Base-by-base conservation (phyloP, 495 filamentous ascomycete genomes). In the Durotheca rogersii region DNA sequence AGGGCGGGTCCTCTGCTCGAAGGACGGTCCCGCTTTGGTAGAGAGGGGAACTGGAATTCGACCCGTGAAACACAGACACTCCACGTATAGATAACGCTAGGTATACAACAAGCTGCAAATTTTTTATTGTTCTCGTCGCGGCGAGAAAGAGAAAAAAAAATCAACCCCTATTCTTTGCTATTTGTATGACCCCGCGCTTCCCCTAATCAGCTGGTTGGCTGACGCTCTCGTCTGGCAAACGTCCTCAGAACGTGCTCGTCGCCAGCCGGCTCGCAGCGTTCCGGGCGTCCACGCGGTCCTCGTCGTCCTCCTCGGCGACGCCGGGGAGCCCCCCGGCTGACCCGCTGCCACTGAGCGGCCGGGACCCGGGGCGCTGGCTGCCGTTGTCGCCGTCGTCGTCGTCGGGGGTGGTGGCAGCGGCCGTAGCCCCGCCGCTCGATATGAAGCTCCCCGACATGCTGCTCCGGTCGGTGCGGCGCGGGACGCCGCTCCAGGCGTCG, bases 401-500 rank as follows among this genome's bases (percentile, higher is more conserved):
- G 38, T 49, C 62, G 10, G 72, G n/a, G n/a, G n/a, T n/a, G n/a
- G n/a, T n/a, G n/a, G n/a, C n/a, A n/a, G n/a, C n/a, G n/a, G n/a
- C n/a, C n/a, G n/a, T n/a, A n/a, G n/a, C n/a, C n/a, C n/a, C n/a
- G n/a, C n/a, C 60, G 34, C 71, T 71, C 9, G 62, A 72, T 53
- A 76, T 72, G 39, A 89, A 80, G 60, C 82, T 84, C 16, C 87
- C 87, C 60, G 84, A 89, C 53, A 90, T 78, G 58, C 82, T 78
- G 58, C 82, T 85, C 27, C 80, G 85, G 61, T 90, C 89, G 27
- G 79, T 76, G 53, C 90, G 79, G 52, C 93, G 81, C 14, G 90
- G 88, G 21, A 96, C 89, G 23, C 94, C 94, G 60, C 89, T 95
- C 93, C 93, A 98, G 6, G 94, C 87, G 66, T 98, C 93, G 4